phyloP scores from a whole-genome alignment of 176 grass and related monocot species.

The Ensete ventricosum region DNA sequence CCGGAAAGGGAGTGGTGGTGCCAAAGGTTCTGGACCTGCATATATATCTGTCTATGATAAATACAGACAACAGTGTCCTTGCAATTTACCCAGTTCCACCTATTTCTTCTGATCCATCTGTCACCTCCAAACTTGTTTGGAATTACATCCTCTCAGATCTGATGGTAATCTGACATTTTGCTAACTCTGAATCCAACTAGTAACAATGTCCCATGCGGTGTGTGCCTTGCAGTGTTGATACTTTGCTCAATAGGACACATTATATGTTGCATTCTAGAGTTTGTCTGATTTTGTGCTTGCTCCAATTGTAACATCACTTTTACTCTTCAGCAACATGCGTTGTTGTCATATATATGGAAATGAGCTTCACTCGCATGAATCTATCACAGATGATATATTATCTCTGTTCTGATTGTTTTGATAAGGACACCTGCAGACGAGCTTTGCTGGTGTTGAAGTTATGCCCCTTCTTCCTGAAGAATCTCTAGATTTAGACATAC shows the following conservation, averaged over 20 bases:
- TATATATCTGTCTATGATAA: background rate
- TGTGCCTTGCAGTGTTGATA: background rate
- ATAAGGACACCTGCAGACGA: slow-evolving; percentile 43
- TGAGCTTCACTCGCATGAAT: background rate
- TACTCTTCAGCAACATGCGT: background rate
- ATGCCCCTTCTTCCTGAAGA: slow-evolving; percentile 92
- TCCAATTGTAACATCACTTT: background rate
- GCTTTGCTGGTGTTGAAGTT: slow-evolving; percentile 89
- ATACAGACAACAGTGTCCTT: background rate
- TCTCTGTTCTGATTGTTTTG: slow-evolving; percentile 4
- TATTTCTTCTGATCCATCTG: background rate
- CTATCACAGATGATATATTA: background rate
- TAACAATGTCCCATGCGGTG: background rate
- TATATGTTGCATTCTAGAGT: background rate
- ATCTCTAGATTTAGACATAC: slow-evolving; percentile 75
- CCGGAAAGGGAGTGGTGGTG: background rate
- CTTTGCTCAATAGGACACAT: background rate
- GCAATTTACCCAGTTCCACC: background rate
- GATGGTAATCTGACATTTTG: too few species aligned
- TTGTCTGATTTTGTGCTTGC: background rate
- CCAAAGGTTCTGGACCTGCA: background rate
- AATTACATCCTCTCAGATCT: background rate
- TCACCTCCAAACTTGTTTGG: background rate
- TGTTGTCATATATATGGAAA: background rate
- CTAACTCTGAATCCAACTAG: background rate